Base-by-base conservation (phyloP, 2,329 filamentous ascomycete genomes). In the Fusarium guadeloupense region DNA sequence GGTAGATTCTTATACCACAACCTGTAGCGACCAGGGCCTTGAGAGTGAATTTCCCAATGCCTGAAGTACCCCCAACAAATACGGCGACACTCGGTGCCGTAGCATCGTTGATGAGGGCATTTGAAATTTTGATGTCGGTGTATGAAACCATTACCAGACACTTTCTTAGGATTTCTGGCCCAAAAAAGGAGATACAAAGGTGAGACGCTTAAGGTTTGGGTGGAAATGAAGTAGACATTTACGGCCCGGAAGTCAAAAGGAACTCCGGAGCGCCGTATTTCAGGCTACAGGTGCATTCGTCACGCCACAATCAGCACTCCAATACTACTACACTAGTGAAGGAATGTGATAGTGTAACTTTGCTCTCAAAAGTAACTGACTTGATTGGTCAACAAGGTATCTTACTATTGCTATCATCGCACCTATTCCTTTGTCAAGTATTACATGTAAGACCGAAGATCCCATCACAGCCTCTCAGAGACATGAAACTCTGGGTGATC, bases 51-150 rank as follows among this genome's bases (percentile, higher is more conserved):
- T 77, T 74, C 9, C 80, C 80, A 51, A 82, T 78, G 41, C 80
- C 80, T 3, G 78, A 77, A 2, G 80, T 82, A 10, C 75, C 80
- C 30, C 80, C 79, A 6, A 76, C 75, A 56, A 82, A 81, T 57
- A 81, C 73, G 50, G 77, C 71, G 33, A 79, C 69, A 13, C 65
- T 74, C 8, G 77, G 77, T 14, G 69, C 64, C 2, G 71, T 77
- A 5, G 66, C 55, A 42, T 75, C 72, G 62, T 72, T 75, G 64
- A 82, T 74, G 21, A 70, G 73, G 7, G 72, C 70, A 59, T 81
- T 81, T 45, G 76, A 77, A 12, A 71, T 69, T 50, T 69, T 57
- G 12, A 80, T 71, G 44, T 77, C 67, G 37, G 65, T 67, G 52
- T 70, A 69, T 10, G 74, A 58, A 23, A 79, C 76, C 78, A 62